Evolutionary conservation across 805 yeast species (phyloP).

Genomic region (Debaryomyces tyrocola): DNA sequence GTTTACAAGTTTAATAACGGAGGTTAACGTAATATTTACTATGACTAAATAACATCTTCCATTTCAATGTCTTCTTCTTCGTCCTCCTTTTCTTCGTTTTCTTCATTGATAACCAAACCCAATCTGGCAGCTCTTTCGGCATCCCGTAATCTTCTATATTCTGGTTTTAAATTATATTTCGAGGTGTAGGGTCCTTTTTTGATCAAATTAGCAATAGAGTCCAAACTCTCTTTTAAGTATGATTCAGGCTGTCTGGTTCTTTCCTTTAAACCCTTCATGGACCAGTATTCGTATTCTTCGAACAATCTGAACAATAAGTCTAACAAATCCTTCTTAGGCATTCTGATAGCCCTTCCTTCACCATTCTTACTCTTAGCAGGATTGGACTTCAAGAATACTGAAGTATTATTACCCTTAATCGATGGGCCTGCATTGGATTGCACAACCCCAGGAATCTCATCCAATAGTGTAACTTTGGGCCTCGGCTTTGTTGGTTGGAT

Average conservation of each 20-base stretch:
- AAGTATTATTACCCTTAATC: slow-evolving; percentile 63
- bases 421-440: slow-evolving; percentile 87
- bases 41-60: slow-evolving; percentile 63
- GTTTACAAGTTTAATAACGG: background rate
- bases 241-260: slow-evolving; percentile 95
- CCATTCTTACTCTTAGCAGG: slow-evolving; percentile 44
- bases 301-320: slow-evolving; percentile 85
- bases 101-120: slow-evolving; percentile 48
- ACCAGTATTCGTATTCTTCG: slow-evolving; percentile 96
- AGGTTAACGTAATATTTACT: background rate
- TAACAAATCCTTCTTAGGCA: slow-evolving; percentile 89
- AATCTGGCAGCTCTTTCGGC: slow-evolving; percentile 70
- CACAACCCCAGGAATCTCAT: slow-evolving; percentile 82
- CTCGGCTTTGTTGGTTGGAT: slow-evolving; percentile 51
- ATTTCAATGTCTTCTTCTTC: slow-evolving; percentile 54
- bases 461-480: slow-evolving; percentile 68
- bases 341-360: slow-evolving; percentile 89
- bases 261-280: slow-evolving; percentile 89
- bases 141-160: slow-evolving; percentile 77
- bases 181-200: slow-evolving; percentile 96
- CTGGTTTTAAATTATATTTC: slow-evolving; percentile 86
- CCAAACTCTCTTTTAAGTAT: slow-evolving; percentile 86
- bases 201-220: slow-evolving; percentile 82
- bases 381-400: slow-evolving; percentile 58
- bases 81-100: slow-evolving; percentile 47